phyloP scores from a whole-genome alignment of 805 yeast genomes.

The Priceomyces haplophilus region DNA sequence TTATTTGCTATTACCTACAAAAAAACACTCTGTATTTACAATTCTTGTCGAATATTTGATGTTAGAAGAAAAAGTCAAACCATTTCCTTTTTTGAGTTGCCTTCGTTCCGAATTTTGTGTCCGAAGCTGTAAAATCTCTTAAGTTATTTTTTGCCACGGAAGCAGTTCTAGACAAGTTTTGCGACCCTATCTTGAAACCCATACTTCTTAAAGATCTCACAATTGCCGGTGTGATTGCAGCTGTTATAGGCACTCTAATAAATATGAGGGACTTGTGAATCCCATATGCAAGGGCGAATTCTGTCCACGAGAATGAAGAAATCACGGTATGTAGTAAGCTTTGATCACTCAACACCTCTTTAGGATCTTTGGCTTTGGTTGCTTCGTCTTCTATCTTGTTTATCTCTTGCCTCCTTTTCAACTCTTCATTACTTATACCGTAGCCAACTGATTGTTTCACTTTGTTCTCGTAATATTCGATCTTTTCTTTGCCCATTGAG shows the following conservation, averaged over 20 bases:
- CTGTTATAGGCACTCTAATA: constrained; percentile 83
- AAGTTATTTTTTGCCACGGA: constrained; percentile 28
- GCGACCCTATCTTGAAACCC: constrained; percentile 76
- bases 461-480: constrained; percentile 61
- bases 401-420: constrained; percentile 33
- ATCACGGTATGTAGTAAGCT: constrained; percentile 12
- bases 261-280: constrained; percentile 84
- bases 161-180: constrained; percentile 42
- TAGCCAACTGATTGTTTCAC: constrained; percentile 62
- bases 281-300: constrained; percentile 87
- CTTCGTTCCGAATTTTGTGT: constrained; percentile 51
- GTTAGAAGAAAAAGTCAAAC: constrained; percentile 57
- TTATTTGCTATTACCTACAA: constrained; percentile 8
- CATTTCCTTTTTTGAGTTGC: constrained; percentile 53
- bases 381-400: constrained; percentile 25
- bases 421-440: constrained; percentile 47
- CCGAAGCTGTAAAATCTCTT: constrained; percentile 41
- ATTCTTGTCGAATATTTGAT: background rate
- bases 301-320: constrained; percentile 61
- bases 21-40: constrained; percentile 1
- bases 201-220: constrained; percentile 62
- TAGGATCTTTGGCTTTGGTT: constrained; percentile 19
- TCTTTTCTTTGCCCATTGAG: constrained; percentile 79
- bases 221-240: constrained; percentile 83
- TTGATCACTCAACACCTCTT: constrained; percentile 19